These are phyloP conservation scores for Colletotrichum cordylinicola DNA, from an alignment of 2,329 filamentous ascomycete genomes.

Conservation along the genomic window DNA sequence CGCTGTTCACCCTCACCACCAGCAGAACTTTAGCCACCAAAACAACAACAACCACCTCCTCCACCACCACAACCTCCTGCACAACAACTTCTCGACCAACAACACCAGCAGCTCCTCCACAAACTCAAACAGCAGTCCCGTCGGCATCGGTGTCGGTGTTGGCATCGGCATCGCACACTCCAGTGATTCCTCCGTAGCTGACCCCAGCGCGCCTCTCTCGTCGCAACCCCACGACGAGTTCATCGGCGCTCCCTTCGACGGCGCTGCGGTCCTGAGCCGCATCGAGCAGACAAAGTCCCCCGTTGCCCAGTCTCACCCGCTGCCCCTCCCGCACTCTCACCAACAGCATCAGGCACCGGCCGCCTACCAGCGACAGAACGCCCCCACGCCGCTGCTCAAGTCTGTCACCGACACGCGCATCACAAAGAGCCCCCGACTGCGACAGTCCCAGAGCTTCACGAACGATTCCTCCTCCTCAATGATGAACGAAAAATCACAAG, in stretches of 20 bases:
- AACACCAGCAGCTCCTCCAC: neutral
- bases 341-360: conserved; percentile 16
- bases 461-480: conserved; percentile 55
- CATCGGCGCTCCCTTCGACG: conserved; percentile 71
- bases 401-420: conserved; percentile 60
- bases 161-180: conserved; percentile 9
- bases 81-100: conserved; percentile 2
- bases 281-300: conserved; percentile 58
- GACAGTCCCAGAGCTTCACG: conserved; percentile 71
- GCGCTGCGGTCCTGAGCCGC: conserved; percentile 64
- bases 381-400: conserved; percentile 45
- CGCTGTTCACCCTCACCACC: conserved; percentile 82
- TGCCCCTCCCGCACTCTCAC: conserved; percentile 24
- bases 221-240: conserved; percentile 58
- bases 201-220: conserved; percentile 36
- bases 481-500: conserved; percentile 49
- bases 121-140: conserved; percentile 24
- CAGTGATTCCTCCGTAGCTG: conserved; percentile 35
- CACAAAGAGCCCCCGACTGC: conserved; percentile 61
- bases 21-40: conserved; percentile 10
- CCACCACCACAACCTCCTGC: neutral
- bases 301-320: conserved; percentile 18
- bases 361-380: conserved; percentile 33
- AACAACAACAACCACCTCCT: neutral
- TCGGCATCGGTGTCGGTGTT: conserved; percentile 26